These are phyloP conservation scores for Agarophyton chilense DNA, from an alignment of 23 red algal genomes.

Conservation along the genomic window DNA sequence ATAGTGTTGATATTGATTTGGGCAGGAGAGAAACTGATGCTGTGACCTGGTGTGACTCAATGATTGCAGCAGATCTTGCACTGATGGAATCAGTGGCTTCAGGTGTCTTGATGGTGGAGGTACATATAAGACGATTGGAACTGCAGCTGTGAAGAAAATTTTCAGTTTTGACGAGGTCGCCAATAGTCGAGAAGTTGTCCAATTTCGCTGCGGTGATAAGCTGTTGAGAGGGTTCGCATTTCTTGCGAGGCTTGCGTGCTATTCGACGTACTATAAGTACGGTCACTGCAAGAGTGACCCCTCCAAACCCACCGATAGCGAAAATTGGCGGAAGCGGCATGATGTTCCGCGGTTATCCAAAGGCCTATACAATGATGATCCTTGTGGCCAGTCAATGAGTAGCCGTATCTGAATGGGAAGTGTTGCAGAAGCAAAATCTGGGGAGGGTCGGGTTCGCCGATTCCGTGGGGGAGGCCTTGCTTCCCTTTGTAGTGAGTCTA, in stretches of 20 bases:
- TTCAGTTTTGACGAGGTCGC: not conserved
- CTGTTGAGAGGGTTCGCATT: not conserved
- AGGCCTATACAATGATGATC: not conserved
- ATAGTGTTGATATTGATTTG: constrained; percentile 17
- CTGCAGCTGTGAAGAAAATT: not conserved
- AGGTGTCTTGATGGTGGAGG: not conserved
- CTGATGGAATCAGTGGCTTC: not conserved
- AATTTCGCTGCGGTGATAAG: not conserved
- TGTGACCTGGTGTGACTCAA: constrained; percentile 21
- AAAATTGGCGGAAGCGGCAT: constrained; percentile 33
- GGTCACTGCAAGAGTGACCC: constrained; percentile 29
- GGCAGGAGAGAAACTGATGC: not conserved
- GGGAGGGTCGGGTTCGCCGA: not conserved
- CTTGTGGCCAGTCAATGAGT: not conserved
- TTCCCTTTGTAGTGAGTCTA: constrained; percentile 13
- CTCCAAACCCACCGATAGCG: constrained; percentile 28
- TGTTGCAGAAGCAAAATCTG: not conserved
- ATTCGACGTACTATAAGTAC: constrained; percentile 31
- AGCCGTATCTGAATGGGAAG: not conserved
- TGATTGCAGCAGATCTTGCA: not conserved
- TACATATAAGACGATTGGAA: not conserved
- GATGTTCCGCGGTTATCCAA: not conserved
- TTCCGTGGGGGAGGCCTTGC: not conserved
- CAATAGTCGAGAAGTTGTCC: not conserved
- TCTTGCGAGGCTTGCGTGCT: not conserved